These are phyloP conservation scores for Boletus reticulatus DNA, from an alignment of 768 basidiomycete genomes.

Conservation along the genomic window DNA sequence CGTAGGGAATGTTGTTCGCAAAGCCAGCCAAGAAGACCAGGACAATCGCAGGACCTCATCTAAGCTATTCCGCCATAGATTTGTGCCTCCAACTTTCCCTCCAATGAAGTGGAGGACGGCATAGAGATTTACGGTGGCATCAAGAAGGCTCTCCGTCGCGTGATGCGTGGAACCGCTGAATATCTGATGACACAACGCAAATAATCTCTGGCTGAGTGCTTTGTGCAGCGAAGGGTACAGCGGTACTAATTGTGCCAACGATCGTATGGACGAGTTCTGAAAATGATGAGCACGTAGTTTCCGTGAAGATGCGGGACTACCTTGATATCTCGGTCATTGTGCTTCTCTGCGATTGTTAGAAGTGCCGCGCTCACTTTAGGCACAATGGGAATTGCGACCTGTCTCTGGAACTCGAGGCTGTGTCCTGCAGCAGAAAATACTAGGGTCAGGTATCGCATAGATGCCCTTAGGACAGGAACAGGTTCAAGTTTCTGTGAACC, in stretches of 20 bases:
- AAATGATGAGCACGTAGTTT: slow-evolving; percentile 3
- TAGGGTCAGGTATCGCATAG: slow-evolving; percentile 59
- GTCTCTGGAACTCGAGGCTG: slow-evolving; percentile 79
- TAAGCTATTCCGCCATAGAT: slow-evolving; percentile 71
- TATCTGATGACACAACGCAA: slow-evolving; percentile 50
- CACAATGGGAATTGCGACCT: slow-evolving; percentile 68
- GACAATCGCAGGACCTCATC: slow-evolving; percentile 67
- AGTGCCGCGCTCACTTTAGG: slow-evolving; percentile 67
- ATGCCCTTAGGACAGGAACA: slow-evolving; percentile 54
- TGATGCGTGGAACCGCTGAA: slow-evolving; percentile 53
- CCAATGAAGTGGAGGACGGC: slow-evolving; percentile 66
- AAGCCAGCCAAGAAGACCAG: slow-evolving; percentile 55
- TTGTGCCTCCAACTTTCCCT: slow-evolving; percentile 73
- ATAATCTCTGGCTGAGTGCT: slow-evolving; percentile 50
- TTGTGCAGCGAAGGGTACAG: slow-evolving; percentile 69
- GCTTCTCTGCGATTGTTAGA: slow-evolving; percentile 53
- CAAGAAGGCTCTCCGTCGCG: slow-evolving; percentile 38
- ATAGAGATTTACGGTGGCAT: slow-evolving; percentile 57
- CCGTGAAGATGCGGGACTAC: slow-evolving; percentile 33
- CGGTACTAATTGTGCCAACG: slow-evolving; percentile 54
- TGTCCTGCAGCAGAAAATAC: slow-evolving; percentile 61
- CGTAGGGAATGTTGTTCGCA: slow-evolving; percentile 59
- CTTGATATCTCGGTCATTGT: slow-evolving; percentile 49
- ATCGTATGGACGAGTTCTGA: slow-evolving; percentile 45
- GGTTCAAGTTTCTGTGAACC: slow-evolving; percentile 65